A percentile compares a stretch with the other conserved stretches of the same genome.
These are phyloP conservation scores for Gossypium rotundifolium DNA, from an alignment of 345 rosid species.

Conservation along the genomic window DNA sequence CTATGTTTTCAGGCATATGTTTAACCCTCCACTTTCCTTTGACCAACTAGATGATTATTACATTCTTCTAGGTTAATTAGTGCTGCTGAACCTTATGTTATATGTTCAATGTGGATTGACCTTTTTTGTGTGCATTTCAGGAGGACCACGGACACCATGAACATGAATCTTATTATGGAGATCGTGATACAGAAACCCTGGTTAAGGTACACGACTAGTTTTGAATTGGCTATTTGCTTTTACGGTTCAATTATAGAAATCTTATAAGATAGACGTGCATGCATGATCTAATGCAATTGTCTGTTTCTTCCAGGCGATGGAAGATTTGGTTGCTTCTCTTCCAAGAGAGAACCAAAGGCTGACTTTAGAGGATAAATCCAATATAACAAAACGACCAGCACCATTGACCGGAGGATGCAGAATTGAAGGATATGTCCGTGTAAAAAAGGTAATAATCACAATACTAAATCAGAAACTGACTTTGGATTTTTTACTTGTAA, in stretches of 20 bases:
- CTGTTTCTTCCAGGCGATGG: conserved; percentile 57
- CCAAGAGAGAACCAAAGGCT: conserved; percentile 49
- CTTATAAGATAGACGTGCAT: background rate
- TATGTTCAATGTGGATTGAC: background rate
- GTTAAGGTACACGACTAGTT: conserved; percentile 53
- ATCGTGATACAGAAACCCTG: conserved; percentile 93
- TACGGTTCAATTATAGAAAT: background rate
- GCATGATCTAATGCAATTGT: background rate
- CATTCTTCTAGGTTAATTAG: background rate
- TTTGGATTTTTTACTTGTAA: background rate
- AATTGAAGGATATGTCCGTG: conserved; percentile 93
- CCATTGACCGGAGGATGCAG: conserved; percentile 89
- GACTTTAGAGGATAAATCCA: conserved; percentile 47
- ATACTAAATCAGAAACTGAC: background rate
- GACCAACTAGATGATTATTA: background rate
- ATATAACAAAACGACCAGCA: conserved; percentile 63
- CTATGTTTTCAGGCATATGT: background rate
- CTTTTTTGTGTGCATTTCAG: conserved; percentile 33
- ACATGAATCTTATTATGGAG: conserved; percentile 98
- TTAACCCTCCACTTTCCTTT: conserved; percentile 2
- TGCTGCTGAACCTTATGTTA: background rate
- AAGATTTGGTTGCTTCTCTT: conserved; percentile 58
- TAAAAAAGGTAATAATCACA: conserved; percentile 61
- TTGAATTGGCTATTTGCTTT: conserved; percentile 13
- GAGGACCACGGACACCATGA: conserved; percentile 89